Percentiles rank a stretch among this genome's conserved stretches.
Conservation (phyloP, 73 alveolate species). For the Tetrahymena borealis region DNA sequence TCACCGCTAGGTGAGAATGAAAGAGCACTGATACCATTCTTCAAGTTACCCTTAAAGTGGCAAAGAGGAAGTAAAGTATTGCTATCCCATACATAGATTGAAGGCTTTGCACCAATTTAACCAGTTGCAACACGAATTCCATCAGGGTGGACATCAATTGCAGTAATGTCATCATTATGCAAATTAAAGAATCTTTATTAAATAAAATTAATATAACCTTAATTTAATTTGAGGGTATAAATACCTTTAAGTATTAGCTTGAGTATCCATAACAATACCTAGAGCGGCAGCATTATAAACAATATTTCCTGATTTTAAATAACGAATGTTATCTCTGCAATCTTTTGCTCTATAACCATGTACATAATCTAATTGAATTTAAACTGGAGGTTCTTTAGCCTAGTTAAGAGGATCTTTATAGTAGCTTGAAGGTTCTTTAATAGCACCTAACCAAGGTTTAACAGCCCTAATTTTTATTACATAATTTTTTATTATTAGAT, state of each 20-base stretch:
- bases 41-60: constrained; percentile 48
- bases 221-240: background rate
- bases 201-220: background rate
- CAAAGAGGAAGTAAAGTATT: constrained; percentile 53
- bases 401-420: constrained; percentile 69
- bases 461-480: constrained; percentile 16
- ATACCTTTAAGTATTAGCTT: background rate
- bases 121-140: constrained; percentile 87
- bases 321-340: constrained; percentile 80
- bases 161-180: constrained; percentile 84
- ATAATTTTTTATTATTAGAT: background rate
- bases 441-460: constrained; percentile 79
- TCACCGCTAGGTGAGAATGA: constrained; percentile 69
- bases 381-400: constrained; percentile 74
- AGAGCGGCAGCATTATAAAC: constrained; percentile 92
- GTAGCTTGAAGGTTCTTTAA: constrained; percentile 74
- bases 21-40: constrained; percentile 63
- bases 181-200: constrained; percentile 63
- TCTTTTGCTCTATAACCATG: constrained; percentile 97
- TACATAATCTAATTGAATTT: constrained; percentile 74
- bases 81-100: constrained; percentile 90
- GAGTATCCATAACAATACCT: constrained; percentile 71
- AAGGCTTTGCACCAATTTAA: constrained; percentile 61
- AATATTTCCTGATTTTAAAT: constrained; percentile 65
- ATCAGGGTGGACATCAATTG: constrained; percentile 75